Evolutionary conservation across 1,284 basidiomycete species (phyloP), one percentile per base, ranked within the genome.

Genomic region (Ganoderma boninense): DNA sequence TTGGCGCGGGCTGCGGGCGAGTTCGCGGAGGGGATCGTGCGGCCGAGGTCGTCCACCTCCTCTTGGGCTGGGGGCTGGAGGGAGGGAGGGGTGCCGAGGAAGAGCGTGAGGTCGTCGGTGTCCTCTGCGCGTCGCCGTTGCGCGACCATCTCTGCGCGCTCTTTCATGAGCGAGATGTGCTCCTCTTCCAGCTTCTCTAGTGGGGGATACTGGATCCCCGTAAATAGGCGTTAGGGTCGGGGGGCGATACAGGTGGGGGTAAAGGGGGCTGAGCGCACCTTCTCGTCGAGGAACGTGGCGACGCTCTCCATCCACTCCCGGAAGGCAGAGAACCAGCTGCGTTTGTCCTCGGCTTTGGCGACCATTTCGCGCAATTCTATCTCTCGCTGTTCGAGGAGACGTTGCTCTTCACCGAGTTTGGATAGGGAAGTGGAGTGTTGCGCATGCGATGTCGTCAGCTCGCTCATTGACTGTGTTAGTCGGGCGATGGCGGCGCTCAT

Each of bases 281-380:
- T 98, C 80, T 96, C 95, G 77, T 97, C 96, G 46, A 98, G 84
- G 79, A 98, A 98, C 4, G 87, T 87, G 1, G 95, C 96, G 5
- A 98, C 88, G 74, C 90, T 90, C 79, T 98, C 97, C 0, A 97
- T 85, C 92, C 95, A 97, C 54, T 93, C 92, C 70, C 87, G 87
- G 82, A 98, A 96, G 66, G 91, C 90, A 18, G 85, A 85, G 75
- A 97, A 97, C 95, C 96, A 98, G 57, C 92, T 91, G 61, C 93
- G 85, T 81, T 97, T 97, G 61, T 85, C 87, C 78, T 97, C 96
- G 0, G 95, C 92, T 69, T 86, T 86, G 59, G 87, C 87, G 4
- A 98, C 92, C 85, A 97, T 92, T 38, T 88, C 85, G 18, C 96
- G 87, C 80, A 98, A 85, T 72, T 96, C 95, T 23, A 82, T 83